Base-by-base conservation (phyloP, 768 basidiomycete genomes). In the Mrakia gelida region DNA sequence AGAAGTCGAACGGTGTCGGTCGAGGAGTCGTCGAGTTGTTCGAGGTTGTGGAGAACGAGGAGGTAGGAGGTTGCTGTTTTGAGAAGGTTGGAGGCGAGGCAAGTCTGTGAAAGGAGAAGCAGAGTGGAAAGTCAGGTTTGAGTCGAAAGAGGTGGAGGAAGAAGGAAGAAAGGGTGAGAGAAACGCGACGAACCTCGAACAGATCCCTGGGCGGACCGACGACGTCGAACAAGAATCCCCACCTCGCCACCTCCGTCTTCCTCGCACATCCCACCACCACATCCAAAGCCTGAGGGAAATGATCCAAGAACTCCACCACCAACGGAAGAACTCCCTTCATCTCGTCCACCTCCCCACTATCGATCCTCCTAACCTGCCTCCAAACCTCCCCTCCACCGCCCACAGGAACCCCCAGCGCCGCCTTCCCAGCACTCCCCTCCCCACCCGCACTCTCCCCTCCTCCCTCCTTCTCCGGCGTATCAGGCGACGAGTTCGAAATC, bases 181-280 rank as follows among this genome's bases (percentile, higher is more conserved):
- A 28, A 81, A 0, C 23, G 38, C 30, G 11, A 85, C 86, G 73
- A 82, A 95, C 93, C 88, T 99, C 96, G 82, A 98, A 98, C 54
- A 99, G 86, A 5, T 88, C 86, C 82, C 95, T 90, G 0, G 97
- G 96, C 82, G 91, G 92, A 10, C 97, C 97, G 3, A 96, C 95
- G 49, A 93, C 88, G 75, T 90, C 89, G 83, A 99, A 99, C 59
- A 99, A 85, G 75, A 91, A 88, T 67, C 89, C 88, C 97, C 97
- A 99, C 72, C 92, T 85, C 6, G 92, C 91, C 82, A 95, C 88
- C 85, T 99, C 97, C 9, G 94, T 98, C 86, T 99, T 99, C 74
- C 97, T 88, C 28, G 97, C 96, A 81, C 96, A 98, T 8, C 92
- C 91, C 15, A 98, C 95, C 18, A 98, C 93, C 10, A 98, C 95